phyloP scores from a whole-genome alignment of 2,329 filamentous ascomycete species.

The Xylariaceae sp. region DNA sequence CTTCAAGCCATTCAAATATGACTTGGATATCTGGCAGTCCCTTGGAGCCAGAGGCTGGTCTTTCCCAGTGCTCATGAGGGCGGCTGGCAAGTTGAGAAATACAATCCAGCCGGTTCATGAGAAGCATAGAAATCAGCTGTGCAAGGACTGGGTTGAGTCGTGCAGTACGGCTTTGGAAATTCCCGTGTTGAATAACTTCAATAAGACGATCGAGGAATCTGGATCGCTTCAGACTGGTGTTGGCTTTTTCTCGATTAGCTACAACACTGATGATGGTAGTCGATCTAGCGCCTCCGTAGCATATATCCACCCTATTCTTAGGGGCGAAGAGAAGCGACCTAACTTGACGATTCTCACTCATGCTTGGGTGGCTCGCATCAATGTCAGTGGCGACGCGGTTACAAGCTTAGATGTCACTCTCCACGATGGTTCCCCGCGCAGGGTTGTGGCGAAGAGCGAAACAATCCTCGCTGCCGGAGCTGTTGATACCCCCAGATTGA shows the following conservation, averaged over 20 bases:
- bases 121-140: slow-evolving; percentile 82
- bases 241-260: slow-evolving; percentile 86
- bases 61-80: slow-evolving; percentile 76
- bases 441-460: slow-evolving; percentile 64
- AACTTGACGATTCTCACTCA: slow-evolving; percentile 85
- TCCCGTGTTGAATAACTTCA: slow-evolving; percentile 80
- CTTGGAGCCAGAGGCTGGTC: slow-evolving; percentile 80
- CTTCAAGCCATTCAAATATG: slow-evolving; percentile 86
- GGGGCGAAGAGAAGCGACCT: slow-evolving; percentile 72
- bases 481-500: slow-evolving; percentile 69
- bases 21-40: slow-evolving; percentile 77
- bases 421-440: slow-evolving; percentile 46
- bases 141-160: slow-evolving; percentile 81
- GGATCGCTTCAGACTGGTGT: slow-evolving; percentile 71
- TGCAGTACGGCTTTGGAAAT: slow-evolving; percentile 76
- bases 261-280: slow-evolving; percentile 82
- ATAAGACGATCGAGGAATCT: slow-evolving; percentile 69
- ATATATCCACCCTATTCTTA: slow-evolving; percentile 87
- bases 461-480: slow-evolving; percentile 76
- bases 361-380: slow-evolving; percentile 79
- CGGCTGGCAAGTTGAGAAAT: slow-evolving; percentile 80
- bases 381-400: slow-evolving; percentile 63
- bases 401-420: slow-evolving; percentile 66
- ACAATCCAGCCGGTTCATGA: slow-evolving; percentile 85
- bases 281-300: slow-evolving; percentile 84